phyloP scores from a whole-genome alignment of 495 filamentous ascomycete genomes.

The Daldinia loculata region DNA sequence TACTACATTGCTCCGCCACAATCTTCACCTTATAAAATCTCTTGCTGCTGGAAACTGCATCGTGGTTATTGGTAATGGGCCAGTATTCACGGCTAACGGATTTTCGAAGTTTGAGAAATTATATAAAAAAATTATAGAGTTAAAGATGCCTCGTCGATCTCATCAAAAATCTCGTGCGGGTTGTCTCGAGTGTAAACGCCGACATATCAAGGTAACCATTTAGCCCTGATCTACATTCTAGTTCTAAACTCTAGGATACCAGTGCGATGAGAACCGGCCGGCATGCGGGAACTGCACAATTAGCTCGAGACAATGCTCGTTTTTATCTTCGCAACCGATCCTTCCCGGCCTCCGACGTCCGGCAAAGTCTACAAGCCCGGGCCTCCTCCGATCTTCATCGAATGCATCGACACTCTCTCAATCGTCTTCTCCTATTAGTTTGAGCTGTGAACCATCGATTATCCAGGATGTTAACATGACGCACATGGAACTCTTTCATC shows the following conservation, averaged over 20 bases:
- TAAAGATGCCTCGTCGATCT: conserved; percentile 21
- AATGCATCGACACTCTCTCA: conserved; percentile 17
- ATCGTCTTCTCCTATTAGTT: conserved; percentile 13
- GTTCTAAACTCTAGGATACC: background rate
- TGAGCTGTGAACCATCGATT: background rate
- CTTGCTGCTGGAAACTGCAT: background rate
- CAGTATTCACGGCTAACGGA: background rate
- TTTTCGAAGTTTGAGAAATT: background rate
- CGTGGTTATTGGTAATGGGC: background rate
- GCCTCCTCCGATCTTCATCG: background rate
- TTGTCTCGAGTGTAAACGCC: conserved; percentile 35
- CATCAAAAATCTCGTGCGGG: conserved; percentile 33
- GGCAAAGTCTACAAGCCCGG: conserved; percentile 13
- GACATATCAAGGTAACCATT: conserved; percentile 36
- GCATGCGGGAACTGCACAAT: conserved; percentile 35
- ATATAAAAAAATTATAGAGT: background rate
- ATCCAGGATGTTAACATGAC: conserved; percentile 33
- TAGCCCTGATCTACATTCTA: background rate
- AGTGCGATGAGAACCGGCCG: conserved; percentile 36
- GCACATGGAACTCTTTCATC: conserved; percentile 30
- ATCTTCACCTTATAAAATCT: conserved; percentile 18
- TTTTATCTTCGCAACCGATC: conserved; percentile 22
- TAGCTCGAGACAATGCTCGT: conserved; percentile 28
- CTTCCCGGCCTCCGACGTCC: conserved; percentile 4
- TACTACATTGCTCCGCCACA: conserved; percentile 23